Base-by-base conservation (phyloP, 1,139 yeast genomes). In the Petasospora fabianii region DNA sequence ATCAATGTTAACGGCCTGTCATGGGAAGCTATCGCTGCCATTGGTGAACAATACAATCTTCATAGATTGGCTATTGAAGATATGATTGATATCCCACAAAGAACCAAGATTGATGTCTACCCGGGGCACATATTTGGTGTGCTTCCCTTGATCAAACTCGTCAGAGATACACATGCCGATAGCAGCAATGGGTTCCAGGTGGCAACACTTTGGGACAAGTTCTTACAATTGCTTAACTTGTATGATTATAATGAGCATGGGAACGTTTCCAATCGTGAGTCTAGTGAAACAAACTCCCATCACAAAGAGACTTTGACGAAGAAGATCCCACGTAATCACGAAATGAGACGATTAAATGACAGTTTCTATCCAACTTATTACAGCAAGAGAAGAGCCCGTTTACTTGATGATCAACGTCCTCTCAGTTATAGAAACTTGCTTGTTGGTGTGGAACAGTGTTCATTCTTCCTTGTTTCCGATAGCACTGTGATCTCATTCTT, bases 1-100 rank as follows among this genome's bases (percentile, higher is more conserved):
- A 63, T 74, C 39, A 72, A 70, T 44, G 75, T 75, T 12, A 74
- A 73, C 49, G 80, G 80, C 1, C 54, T 74, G 17, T 69, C 78
- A 1, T 73, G 77, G 75, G 78, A 73, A 40, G 75, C 77, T 10
- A 66, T 73, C 8, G 62, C 69, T 8, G 55, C 66, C 1, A 59
- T 73, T 27, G 66, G 72, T 3, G 48, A 58, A 32, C 54, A 56
- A 36, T 72, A 65, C 49, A 56, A 62, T 15, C 53, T 73, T 20
- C 79, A 73, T 51, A 66, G 73, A 18, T 55, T 73, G 36, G 73
- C 79, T 0, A 61, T 75, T 35, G 81, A 75, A 51, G 80, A 75
- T 51, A 69, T 75, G 75, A 69, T 75, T 34, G 80, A 75, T 54
- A 66, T 74, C 24, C 80, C 80, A 3, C 78, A 73, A 40, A 59